Evolutionary conservation across 768 basidiomycete genomes (phyloP).

Genomic region (Heimioporus sp.): DNA sequence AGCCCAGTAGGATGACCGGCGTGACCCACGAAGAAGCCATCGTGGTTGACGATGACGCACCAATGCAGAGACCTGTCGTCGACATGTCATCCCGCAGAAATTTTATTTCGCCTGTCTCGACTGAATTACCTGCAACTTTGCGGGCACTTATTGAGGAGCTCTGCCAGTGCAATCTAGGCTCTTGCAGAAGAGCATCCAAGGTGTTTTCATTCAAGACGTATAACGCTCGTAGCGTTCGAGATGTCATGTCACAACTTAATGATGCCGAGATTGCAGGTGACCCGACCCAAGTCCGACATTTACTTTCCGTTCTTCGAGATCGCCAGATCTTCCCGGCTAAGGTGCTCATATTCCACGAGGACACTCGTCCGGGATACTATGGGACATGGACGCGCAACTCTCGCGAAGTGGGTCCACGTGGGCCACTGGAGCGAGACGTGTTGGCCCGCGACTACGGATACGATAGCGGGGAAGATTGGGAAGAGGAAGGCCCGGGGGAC

Average conservation of each 20-base stretch:
- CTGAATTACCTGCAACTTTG: constrained; percentile 8
- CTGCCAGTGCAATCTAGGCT: constrained; percentile 28
- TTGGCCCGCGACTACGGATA: constrained; percentile 83
- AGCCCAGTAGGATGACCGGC: constrained; percentile 21
- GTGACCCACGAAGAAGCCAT: constrained; percentile 48
- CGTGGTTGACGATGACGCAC: constrained; percentile 48
- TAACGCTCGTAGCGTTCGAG: constrained; percentile 39
- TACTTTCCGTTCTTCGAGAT: constrained; percentile 61
- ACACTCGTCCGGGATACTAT: constrained; percentile 88
- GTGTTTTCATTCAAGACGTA: constrained; percentile 28
- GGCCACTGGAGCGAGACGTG: constrained; percentile 78
- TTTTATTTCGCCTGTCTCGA: not conserved
- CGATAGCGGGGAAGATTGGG: constrained; percentile 97
- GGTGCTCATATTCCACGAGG: constrained; percentile 78
- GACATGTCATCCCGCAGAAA: constrained; percentile 2
- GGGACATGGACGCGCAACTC: constrained; percentile 93
- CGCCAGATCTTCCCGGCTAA: constrained; percentile 69
- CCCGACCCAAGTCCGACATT: constrained; percentile 59
- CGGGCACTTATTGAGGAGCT: constrained; percentile 23
- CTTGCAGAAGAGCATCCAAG: constrained; percentile 16
- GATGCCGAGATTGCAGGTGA: constrained; percentile 81
- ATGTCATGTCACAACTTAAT: constrained; percentile 59
- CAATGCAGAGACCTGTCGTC: constrained; percentile 11
- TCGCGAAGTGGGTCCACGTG: constrained; percentile 73
- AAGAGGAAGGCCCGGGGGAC: constrained; percentile 74